Conservation (phyloP, 208 protist genomes). For the Leptomonas pyrrhocoris region DNA sequence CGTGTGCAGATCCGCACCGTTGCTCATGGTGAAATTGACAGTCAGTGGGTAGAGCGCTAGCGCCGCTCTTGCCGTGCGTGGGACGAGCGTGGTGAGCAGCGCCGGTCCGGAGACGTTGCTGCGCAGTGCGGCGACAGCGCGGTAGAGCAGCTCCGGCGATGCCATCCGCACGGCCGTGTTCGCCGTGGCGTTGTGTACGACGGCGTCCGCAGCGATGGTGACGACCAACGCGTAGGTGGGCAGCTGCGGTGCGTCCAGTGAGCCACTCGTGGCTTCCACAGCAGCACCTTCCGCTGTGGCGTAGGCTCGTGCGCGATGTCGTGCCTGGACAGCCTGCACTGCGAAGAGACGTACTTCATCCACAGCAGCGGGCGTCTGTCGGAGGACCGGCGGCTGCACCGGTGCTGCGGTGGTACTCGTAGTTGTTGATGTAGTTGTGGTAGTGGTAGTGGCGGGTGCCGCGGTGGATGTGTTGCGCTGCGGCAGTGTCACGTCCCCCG, state of each 20-base stretch:
- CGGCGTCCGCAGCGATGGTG: constrained; percentile 35
- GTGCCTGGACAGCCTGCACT: constrained; percentile 13
- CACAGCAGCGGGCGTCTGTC: not conserved
- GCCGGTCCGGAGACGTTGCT: constrained; percentile 29
- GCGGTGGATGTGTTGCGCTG: not conserved
- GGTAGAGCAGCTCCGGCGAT: constrained; percentile 54
- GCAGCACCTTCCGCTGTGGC: not conserved
- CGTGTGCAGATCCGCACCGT: constrained; percentile 47
- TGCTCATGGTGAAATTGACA: constrained; percentile 66
- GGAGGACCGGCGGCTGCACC: not conserved
- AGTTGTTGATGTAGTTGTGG: constrained; percentile 11
- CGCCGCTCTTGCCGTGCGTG: not conserved
- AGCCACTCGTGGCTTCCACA: not conserved
- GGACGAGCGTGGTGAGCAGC: constrained; percentile 39
- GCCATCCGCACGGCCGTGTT: constrained; percentile 26
- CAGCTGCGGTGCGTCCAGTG: constrained; percentile 1
- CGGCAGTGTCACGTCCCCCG: constrained; percentile 17
- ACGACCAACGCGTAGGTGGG: constrained; percentile 53
- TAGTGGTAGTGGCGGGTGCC: not conserved
- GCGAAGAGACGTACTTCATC: not conserved
- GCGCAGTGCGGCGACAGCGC: constrained; percentile 36
- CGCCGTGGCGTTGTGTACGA: constrained; percentile 21
- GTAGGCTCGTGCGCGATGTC: constrained; percentile 1
- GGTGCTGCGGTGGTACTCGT: not conserved
- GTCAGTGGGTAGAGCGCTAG: constrained; percentile 31